Base-by-base conservation (phyloP, 1,139 yeast species). In the Pneumocystis wakefieldiae region DNA sequence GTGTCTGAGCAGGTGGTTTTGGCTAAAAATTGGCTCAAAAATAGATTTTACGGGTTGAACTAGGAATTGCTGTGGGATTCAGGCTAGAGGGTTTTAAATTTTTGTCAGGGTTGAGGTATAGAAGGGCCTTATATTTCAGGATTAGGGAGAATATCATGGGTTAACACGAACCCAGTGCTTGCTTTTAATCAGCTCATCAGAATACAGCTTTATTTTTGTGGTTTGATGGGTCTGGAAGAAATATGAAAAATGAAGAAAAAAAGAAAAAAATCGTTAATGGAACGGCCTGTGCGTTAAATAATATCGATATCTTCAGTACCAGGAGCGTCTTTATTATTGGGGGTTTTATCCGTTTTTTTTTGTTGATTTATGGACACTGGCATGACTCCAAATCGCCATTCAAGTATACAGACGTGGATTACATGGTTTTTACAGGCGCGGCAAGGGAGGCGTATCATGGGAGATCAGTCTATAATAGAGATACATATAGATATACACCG, bases 401-500 rank as follows among this genome's bases (percentile, higher is more conserved):
- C 35, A 84, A 86, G 68, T 92, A 89, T 74, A 92, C 98, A 0
- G 98, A 92, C 71, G 87, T 92, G 61, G 98, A 92, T 74, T 92
- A 92, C 73, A 78, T 84, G 72, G 98, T 92, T 59, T 92, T 92
- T 73, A 83, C 95, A 1, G 97, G 92, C 75, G 97, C 97, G 5
- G 83, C 97, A 1, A 74, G 78, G 59, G 89, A 80, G 70, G 87
- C 89, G n/a, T 76, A 76, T 67, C 65, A 77, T 0, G 86, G 87
- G 0, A 71, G 71, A 28, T 85, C 95, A 0, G 98, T 98, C 0
- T 92, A 87, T 71, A 71, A 74, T 24, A 77, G 98, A 68, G 96
- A 86, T 65, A 92, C 98, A 0, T 92, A 92, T 71, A 76, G 98
- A 60, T 92, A 92, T 71, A 91, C 98, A 0, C 98, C 98, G 8